Evolutionary conservation across 2,329 filamentous ascomycete species (phyloP).

Genomic region (Scedosporium boydii): DNA sequence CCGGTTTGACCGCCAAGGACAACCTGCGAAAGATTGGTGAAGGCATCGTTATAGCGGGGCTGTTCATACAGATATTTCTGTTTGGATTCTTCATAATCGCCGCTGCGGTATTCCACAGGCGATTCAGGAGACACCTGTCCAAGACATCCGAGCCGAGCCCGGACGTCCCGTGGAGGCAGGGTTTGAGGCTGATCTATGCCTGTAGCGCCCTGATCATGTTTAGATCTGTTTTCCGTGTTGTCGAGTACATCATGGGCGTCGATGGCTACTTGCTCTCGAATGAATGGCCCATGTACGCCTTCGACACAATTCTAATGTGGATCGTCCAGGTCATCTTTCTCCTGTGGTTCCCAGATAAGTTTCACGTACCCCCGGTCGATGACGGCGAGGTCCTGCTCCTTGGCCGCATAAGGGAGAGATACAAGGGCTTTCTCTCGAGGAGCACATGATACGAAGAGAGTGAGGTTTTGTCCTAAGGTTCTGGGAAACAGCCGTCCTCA

Average conservation of each 20-base stretch:
- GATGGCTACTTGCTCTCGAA: constrained; percentile 23
- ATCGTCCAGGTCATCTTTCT: constrained; percentile 3
- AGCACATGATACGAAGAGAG: too few relatives aligned
- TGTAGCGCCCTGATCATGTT: constrained; percentile 27
- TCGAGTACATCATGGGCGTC: constrained; percentile 29
- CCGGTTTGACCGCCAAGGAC: constrained; percentile 18
- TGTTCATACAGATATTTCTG: constrained; percentile 43
- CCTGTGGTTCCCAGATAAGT: not conserved
- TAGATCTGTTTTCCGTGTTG: constrained; percentile 29
- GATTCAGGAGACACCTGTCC: constrained; percentile 9
- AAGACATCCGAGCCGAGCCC: not conserved
- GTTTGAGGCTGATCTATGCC: constrained; percentile 17
- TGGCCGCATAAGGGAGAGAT: too few relatives aligned
- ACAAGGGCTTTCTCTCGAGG: too few relatives aligned
- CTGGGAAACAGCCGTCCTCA: too few relatives aligned
- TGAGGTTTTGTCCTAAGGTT: too few relatives aligned
- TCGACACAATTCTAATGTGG: constrained; percentile 26
- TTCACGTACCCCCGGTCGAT: not conserved
- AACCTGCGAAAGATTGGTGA: constrained; percentile 21
- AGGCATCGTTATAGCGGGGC: constrained; percentile 38
- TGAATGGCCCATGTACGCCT: constrained; percentile 25
- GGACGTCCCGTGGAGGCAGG: constrained; percentile 20
- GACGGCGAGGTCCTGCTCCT: too few relatives aligned
- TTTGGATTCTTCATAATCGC: constrained; percentile 43
- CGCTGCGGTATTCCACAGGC: constrained; percentile 31